Evolutionary conservation across 345 rosid species (phyloP).

Genomic region (Bruguiera gymnorhiza): DNA sequence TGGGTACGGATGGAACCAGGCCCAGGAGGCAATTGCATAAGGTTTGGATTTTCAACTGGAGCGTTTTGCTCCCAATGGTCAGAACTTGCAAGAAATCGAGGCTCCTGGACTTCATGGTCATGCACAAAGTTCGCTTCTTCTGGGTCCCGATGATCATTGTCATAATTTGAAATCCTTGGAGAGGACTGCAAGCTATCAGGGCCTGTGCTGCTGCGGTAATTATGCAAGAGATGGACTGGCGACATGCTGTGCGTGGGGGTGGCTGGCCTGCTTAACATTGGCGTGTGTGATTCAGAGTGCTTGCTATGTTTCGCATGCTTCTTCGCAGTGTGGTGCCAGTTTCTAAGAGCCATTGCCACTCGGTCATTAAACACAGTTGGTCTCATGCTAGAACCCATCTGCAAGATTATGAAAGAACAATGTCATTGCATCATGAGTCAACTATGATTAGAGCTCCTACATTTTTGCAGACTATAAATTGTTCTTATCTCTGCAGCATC

Average conservation of each 20-base stretch:
- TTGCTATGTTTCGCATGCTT: constrained; percentile 51
- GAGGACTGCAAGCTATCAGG: constrained; percentile 38
- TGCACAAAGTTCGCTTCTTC: constrained; percentile 43
- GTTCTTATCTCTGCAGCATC: neutral
- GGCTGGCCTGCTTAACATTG: constrained; percentile 57
- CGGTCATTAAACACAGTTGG: constrained; percentile 71
- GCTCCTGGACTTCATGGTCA: constrained; percentile 19
- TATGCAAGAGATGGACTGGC: constrained; percentile 68
- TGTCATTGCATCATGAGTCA: neutral
- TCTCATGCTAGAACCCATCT: constrained; percentile 94
- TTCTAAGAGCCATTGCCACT: constrained; percentile 69
- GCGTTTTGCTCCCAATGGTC: constrained; percentile 18
- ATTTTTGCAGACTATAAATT: too few species aligned
- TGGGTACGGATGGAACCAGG: constrained; percentile 20
- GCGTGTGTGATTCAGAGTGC: constrained; percentile 47
- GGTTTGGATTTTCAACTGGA: constrained; percentile 14
- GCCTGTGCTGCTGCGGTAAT: constrained; percentile 38
- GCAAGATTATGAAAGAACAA: constrained; percentile 9
- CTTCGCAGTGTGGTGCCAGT: constrained; percentile 72
- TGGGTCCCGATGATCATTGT: constrained; percentile 48
- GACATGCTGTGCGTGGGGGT: constrained; percentile 71
- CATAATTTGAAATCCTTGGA: constrained; percentile 34
- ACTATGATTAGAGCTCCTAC: neutral
- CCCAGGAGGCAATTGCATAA: constrained; percentile 19
- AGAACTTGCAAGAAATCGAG: constrained; percentile 5